A percentile compares a stretch with the other conserved stretches of the same genome.
phyloP scores from a whole-genome alignment of 139 green algal species.

The Coelastrella sp. region DNA sequence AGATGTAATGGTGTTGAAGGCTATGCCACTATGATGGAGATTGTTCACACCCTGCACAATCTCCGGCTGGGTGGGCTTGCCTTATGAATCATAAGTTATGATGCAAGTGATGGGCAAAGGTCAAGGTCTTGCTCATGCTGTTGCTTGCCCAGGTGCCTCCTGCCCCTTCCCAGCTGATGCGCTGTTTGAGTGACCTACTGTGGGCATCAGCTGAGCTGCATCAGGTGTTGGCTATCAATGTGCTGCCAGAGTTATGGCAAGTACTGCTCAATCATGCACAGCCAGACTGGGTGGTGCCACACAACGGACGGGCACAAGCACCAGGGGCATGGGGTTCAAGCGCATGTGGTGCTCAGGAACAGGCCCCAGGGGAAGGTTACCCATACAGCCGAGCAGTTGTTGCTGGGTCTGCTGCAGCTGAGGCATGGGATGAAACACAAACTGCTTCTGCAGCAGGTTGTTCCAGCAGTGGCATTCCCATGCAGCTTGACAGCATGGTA shows the following conservation, averaged over 20 bases:
- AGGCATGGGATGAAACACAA: neutral
- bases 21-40: too few species aligned
- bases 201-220: slow-evolving; percentile 6
- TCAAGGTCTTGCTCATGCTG: neutral
- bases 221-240: neutral
- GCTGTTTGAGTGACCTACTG: neutral
- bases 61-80: too few species aligned
- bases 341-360: too few species aligned
- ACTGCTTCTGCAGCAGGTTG: neutral
- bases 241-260: neutral
- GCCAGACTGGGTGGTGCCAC: slow-evolving; percentile 47
- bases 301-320: too few species aligned
- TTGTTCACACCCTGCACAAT: too few species aligned
- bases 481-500: slow-evolving; percentile 33
- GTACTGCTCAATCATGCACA: slow-evolving; percentile 42
- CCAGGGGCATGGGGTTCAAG: too few species aligned
- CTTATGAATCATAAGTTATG: too few species aligned
- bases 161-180: slow-evolving; percentile 30
- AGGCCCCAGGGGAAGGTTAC: too few species aligned
- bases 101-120: too few species aligned
- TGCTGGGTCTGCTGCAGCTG: too few species aligned
- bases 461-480: neutral
- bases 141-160: slow-evolving; percentile 33
- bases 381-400: too few species aligned
- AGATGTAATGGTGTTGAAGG: too few species aligned